phyloP scores from a whole-genome alignment of 345 rosid genomes.

The Conringia planisiliqua region DNA sequence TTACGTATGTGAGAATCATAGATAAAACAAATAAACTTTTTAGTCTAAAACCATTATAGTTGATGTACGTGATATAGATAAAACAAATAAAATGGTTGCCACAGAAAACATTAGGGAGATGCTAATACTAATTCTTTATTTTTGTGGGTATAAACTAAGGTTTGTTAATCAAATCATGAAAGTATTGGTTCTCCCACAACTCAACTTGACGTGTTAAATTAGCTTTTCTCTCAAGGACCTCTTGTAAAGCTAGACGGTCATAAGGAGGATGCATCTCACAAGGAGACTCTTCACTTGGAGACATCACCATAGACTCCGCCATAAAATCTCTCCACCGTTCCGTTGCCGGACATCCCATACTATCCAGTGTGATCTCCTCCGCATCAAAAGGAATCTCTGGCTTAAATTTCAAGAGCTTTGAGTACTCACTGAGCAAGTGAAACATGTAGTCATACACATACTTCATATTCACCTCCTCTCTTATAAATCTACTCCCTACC shows the following conservation, averaged over 20 bases:
- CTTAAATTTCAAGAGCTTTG: conserved; percentile 56
- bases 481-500: conserved; percentile 47
- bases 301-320: conserved; percentile 51
- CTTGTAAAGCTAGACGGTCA: neutral
- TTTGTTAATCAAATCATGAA: conserved; percentile 19
- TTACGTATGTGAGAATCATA: too few species aligned
- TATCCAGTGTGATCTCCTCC: conserved; percentile 47
- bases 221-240: neutral
- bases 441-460: conserved; percentile 72
- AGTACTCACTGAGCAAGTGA: conserved; percentile 55
- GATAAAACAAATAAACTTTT: too few species aligned
- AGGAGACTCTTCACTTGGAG: conserved; percentile 37
- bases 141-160: neutral
- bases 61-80: neutral
- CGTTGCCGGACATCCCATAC: conserved; percentile 36
- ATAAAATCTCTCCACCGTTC: conserved; percentile 44
- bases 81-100: neutral
- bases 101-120: neutral
- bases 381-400: conserved; percentile 45
- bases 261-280: conserved; percentile 3
- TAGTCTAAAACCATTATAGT: neutral
- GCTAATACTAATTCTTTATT: neutral
- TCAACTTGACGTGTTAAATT: conserved; percentile 42
- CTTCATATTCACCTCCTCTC: conserved; percentile 53
- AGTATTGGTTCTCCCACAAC: conserved; percentile 48